phyloP scores from a whole-genome alignment of 768 basidiomycete genomes.

The Sarcomyxa edulis region DNA sequence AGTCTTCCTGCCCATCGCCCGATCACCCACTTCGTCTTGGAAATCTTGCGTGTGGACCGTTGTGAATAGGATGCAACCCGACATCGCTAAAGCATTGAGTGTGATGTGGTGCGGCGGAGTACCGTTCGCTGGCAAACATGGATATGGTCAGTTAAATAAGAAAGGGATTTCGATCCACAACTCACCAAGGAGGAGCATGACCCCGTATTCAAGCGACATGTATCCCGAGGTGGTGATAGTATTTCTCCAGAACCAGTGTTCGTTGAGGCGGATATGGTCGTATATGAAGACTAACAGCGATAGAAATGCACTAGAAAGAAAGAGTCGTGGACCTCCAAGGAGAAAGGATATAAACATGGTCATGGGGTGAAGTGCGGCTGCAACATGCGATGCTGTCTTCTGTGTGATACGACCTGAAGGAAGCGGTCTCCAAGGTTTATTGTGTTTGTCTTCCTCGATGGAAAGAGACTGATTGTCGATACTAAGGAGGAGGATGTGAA shows the following conservation, averaged over 20 bases:
- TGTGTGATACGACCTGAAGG: conserved; percentile 26
- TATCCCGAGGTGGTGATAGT: conserved; percentile 8
- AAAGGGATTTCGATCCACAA: background rate
- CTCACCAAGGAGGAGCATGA: conserved; percentile 5
- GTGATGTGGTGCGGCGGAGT: no score
- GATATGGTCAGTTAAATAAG: conserved; percentile 1
- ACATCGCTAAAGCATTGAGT: conserved; percentile 11
- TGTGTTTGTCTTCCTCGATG: conserved; percentile 20
- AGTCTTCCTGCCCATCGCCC: conserved; percentile 30
- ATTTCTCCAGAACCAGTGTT: conserved; percentile 7
- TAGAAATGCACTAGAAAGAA: conserved; percentile 4
- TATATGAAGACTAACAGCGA: conserved; percentile 5
- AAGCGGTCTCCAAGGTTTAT: conserved; percentile 31
- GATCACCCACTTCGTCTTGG: conserved; percentile 38
- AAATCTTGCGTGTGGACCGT: conserved; percentile 45
- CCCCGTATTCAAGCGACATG: conserved; percentile 9
- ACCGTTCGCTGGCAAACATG: no score
- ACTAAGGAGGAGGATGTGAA: conserved; percentile 26
- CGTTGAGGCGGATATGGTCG: conserved; percentile 6
- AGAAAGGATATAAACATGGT: conserved; percentile 2
- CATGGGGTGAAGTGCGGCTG: conserved; percentile 24
- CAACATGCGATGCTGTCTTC: conserved; percentile 17
- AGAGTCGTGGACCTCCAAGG: no score
- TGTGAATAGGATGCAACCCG: conserved; percentile 29
- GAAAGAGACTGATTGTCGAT: conserved; percentile 25